A percentile compares a stretch with the other conserved stretches of the same genome.
Evolutionary conservation across 768 basidiomycete species (phyloP).

Genomic region (Psilocybe tampanensis): DNA sequence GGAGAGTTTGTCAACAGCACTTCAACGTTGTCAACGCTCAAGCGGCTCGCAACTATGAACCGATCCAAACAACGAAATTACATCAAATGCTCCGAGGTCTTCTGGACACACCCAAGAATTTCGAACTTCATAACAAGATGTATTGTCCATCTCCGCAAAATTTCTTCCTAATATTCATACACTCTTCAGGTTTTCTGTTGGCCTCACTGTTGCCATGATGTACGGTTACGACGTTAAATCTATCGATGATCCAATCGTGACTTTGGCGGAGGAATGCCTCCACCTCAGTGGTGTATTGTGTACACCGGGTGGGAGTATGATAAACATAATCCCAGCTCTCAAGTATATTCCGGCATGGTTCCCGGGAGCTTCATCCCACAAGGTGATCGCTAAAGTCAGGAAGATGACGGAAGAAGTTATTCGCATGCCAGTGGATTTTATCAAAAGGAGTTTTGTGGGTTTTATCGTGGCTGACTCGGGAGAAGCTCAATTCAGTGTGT

Average conservation of each 20-base stretch:
- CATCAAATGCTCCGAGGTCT: background rate
- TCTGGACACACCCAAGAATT: constrained; percentile 1
- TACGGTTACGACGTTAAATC: constrained; percentile 30
- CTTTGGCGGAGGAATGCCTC: constrained; percentile 20
- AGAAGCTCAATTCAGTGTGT: too few species aligned
- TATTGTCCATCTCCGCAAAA: background rate
- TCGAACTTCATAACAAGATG: constrained; percentile 3
- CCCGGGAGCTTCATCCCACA: constrained; percentile 1
- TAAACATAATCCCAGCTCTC: constrained; percentile 33
- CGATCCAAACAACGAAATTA: background rate
- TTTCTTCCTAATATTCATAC: too few species aligned
- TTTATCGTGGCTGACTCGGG: too few species aligned
- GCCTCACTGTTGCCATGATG: constrained; percentile 23
- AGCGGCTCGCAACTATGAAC: background rate
- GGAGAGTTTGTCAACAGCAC: constrained; percentile 6
- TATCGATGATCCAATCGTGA: constrained; percentile 24
- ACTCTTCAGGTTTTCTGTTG: constrained; percentile 12
- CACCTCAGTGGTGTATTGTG: too few species aligned
- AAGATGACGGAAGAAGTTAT: background rate
- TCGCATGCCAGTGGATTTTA: background rate
- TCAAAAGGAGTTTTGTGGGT: constrained; percentile 2
- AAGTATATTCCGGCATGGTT: constrained; percentile 39
- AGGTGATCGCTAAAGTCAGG: background rate
- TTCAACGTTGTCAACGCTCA: constrained; percentile 10
- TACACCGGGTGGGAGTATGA: constrained; percentile 21